These are phyloP conservation scores for Spatholobus suberectus DNA, from an alignment of 306 rosid genomes.

Conservation along the genomic window DNA sequence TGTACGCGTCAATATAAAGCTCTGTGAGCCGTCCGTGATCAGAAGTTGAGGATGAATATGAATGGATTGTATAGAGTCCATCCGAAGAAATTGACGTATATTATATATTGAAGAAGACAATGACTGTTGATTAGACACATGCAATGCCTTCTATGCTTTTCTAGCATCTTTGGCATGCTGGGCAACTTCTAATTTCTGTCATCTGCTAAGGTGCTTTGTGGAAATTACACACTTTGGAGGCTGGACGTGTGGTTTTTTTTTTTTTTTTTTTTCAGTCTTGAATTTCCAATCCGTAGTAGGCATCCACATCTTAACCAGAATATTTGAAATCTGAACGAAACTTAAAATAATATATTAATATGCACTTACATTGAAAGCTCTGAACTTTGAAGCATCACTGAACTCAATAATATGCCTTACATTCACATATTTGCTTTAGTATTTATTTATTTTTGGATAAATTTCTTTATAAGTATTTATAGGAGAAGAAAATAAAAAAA, in stretches of 20 bases:
- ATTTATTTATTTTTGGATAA: too few species aligned
- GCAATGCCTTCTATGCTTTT: not conserved
- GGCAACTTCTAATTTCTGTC: not conserved
- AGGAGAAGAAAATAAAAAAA: too few species aligned
- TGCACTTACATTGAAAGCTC: not conserved
- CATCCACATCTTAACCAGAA: not conserved
- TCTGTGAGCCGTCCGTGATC: not conserved
- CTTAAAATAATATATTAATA: too few species aligned
- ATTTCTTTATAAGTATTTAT: too few species aligned
- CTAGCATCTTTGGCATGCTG: not conserved
- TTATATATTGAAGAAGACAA: not conserved
- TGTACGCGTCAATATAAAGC: not conserved
- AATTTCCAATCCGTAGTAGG: not conserved
- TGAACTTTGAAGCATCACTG: too few species aligned
- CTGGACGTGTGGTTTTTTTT: too few species aligned
- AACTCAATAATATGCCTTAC: not conserved
- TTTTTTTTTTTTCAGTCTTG: not conserved
- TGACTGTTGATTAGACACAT: not conserved
- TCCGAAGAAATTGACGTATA: not conserved
- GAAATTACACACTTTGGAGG: not conserved
- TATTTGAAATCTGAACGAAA: not conserved
- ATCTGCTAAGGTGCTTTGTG: not conserved
- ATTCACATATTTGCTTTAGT: not conserved
- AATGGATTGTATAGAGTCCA: not conserved
- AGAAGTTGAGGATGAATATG: not conserved